Conservation (phyloP, 2,329 filamentous ascomycete genomes). For the Fusarium siculi region DNA sequence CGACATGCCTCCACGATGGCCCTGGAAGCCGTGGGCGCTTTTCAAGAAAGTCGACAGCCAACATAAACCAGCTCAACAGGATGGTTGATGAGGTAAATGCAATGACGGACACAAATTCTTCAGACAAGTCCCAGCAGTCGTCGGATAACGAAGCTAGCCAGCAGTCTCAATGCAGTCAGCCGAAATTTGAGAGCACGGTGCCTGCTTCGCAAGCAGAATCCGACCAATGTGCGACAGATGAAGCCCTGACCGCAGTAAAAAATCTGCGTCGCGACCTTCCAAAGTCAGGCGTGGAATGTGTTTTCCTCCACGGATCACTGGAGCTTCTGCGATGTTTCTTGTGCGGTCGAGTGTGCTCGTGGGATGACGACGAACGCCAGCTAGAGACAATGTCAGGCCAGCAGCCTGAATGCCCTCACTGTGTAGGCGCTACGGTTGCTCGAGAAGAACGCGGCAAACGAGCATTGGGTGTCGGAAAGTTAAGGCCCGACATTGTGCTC, state of each 20-base stretch:
- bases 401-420: slow-evolving; percentile 75
- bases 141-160: slow-evolving; percentile 36
- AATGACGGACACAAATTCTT: slow-evolving; percentile 31
- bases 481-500: slow-evolving; percentile 78
- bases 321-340: slow-evolving; percentile 71
- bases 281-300: slow-evolving; percentile 67
- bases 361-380: slow-evolving; percentile 68
- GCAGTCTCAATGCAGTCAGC: slow-evolving; percentile 23
- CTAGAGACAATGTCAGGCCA: slow-evolving; percentile 69
- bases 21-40: slow-evolving; percentile 71
- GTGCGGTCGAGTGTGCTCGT: slow-evolving; percentile 66
- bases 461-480: slow-evolving; percentile 72
- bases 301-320: slow-evolving; percentile 79
- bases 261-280: slow-evolving; percentile 43
- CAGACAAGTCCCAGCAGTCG: slow-evolving; percentile 35
- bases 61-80: slow-evolving; percentile 48
- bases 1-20: slow-evolving; percentile 69
- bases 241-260: slow-evolving; percentile 32
- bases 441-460: slow-evolving; percentile 74
- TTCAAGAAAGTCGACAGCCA: slow-evolving; percentile 59
- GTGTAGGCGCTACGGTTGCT: slow-evolving; percentile 69
- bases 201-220: slow-evolving; percentile 26
- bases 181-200: slow-evolving; percentile 25
- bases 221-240: slow-evolving; percentile 34
- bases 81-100: slow-evolving; percentile 51